Conservation (phyloP, 352 stramenopile genomes). For the Globisporangium megalacanthum region DNA sequence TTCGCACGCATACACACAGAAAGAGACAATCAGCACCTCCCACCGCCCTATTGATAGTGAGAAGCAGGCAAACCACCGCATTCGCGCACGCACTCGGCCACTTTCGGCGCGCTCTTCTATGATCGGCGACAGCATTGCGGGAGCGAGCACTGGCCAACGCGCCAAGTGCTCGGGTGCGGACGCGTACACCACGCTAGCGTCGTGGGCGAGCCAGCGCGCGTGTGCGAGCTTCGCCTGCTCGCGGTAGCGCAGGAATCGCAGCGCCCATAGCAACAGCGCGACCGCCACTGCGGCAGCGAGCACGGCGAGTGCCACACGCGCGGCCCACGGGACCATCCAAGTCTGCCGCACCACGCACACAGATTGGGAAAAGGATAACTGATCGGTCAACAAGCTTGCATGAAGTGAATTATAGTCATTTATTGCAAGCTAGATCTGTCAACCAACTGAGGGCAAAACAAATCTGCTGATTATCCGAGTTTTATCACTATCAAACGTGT, state of each 20-base stretch:
- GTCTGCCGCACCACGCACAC: too few relatives aligned
- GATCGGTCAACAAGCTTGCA: too few relatives aligned
- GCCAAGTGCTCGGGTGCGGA: constrained; percentile 7
- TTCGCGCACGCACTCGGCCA: constrained; percentile 26
- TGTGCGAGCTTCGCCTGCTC: constrained; percentile 51
- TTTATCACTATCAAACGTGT: too few relatives aligned
- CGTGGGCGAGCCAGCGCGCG: constrained; percentile 59
- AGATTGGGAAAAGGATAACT: too few relatives aligned
- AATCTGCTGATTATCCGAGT: too few relatives aligned
- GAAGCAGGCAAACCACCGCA: too few relatives aligned
- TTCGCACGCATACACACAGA: constrained; percentile 11
- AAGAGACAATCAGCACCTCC: not conserved
- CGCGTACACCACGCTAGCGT: constrained; percentile 18
- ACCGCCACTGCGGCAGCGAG: constrained; percentile 31
- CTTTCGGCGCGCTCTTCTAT: constrained; percentile 51
- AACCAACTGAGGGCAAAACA: too few relatives aligned
- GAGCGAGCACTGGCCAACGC: constrained; percentile 47
- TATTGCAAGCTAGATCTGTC: too few relatives aligned
- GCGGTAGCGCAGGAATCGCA: constrained; percentile 57
- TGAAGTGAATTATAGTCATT: too few relatives aligned
- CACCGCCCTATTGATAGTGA: too few relatives aligned
- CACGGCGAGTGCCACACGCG: constrained; percentile 35
- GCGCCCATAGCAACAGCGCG: constrained; percentile 45
- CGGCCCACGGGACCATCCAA: constrained; percentile 33
- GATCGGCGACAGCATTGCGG: constrained; percentile 65